phyloP scores from a whole-genome alignment of 176 grass and related monocot genomes.

The Bonia amplexicaulis region DNA sequence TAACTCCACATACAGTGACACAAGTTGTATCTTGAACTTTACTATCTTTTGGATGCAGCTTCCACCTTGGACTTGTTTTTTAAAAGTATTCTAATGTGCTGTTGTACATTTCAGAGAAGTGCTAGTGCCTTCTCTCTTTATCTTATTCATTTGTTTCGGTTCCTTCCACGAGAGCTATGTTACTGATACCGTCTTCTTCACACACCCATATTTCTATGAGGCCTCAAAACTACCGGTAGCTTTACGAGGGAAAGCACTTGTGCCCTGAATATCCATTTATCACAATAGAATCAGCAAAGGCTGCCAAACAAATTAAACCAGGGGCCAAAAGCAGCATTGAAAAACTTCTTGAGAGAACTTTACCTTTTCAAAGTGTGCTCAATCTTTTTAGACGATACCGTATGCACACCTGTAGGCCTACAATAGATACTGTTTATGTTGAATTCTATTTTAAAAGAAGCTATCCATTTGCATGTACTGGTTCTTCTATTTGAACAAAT shows the following conservation, averaged over 20 bases:
- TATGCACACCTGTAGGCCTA: not conserved
- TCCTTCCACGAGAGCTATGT: not conserved
- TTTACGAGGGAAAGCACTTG: not conserved
- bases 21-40: not conserved
- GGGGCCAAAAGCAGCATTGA: not conserved
- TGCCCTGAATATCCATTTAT: not conserved
- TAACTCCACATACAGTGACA: not conserved
- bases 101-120: constrained; percentile 9
- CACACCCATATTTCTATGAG: not conserved
- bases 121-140: not conserved
- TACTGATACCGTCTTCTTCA: not conserved
- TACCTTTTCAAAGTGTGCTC: not conserved
- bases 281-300: not conserved
- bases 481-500: not conserved
- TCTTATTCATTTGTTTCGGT: not conserved
- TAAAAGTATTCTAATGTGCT: not conserved
- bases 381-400: not conserved
- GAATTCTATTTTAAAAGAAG: constrained; percentile 15
- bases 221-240: not conserved
- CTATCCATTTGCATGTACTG: not conserved
- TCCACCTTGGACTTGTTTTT: not conserved
- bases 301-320: not conserved
- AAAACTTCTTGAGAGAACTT: not conserved
- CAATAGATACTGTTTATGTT: not conserved
- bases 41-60: not conserved